Evolutionary conservation across 2,329 filamentous ascomycete species (phyloP).

Genomic region (Alternaria brassicicola): DNA sequence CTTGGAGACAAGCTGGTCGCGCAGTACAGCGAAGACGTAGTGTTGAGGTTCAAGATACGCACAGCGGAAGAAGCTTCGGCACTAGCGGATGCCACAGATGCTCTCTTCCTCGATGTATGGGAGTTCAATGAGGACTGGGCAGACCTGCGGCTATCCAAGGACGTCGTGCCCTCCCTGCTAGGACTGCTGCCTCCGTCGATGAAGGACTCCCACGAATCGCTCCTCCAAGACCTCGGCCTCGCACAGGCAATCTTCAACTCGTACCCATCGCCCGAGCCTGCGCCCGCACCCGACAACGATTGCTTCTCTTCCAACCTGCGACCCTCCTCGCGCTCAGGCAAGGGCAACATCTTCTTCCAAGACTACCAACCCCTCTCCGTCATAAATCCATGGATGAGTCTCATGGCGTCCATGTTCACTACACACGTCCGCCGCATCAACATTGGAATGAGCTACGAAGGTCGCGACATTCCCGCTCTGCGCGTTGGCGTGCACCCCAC

Average conservation of each 20-base stretch:
- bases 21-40: conserved; percentile 79
- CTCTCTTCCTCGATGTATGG: conserved; percentile 89
- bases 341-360: conserved; percentile 76
- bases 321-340: conserved; percentile 49
- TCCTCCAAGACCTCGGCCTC: conserved; percentile 75
- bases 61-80: conserved; percentile 70
- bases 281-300: conserved; percentile 34
- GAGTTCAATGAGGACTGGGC: conserved; percentile 80
- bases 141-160: conserved; percentile 79
- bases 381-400: conserved; percentile 87
- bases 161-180: conserved; percentile 78
- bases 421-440: conserved; percentile 74
- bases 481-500: conserved; percentile 70
- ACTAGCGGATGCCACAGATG: conserved; percentile 73
- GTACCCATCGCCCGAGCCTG: conserved; percentile 62
- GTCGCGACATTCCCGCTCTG: conserved; percentile 82
- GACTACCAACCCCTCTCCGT: conserved; percentile 89
- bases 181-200: conserved; percentile 78
- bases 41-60: conserved; percentile 84
- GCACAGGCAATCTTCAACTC: conserved; percentile 77
- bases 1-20: conserved; percentile 41
- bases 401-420: conserved; percentile 89
- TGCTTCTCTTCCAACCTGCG: conserved; percentile 38
- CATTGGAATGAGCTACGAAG: conserved; percentile 87
- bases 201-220: conserved; percentile 70